Evolutionary conservation across 2,329 filamentous ascomycete species (phyloP).

Genomic region (Metarhizium robertsii): DNA sequence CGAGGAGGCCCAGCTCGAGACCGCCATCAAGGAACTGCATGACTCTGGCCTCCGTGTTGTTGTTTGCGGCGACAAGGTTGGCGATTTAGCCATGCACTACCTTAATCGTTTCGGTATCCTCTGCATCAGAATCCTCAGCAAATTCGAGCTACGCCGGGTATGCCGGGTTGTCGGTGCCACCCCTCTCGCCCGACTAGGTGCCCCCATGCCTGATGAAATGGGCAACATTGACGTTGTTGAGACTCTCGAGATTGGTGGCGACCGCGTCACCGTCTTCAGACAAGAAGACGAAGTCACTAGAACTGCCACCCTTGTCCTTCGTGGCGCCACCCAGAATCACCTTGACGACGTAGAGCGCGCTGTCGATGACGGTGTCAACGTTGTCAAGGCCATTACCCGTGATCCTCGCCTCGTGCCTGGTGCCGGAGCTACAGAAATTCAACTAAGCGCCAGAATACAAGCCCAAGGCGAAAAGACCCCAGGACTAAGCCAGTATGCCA

Average conservation of each 20-base stretch:
- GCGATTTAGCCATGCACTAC: slow-evolving; percentile 94
- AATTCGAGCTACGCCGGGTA: slow-evolving; percentile 90
- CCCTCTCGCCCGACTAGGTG: slow-evolving; percentile 87
- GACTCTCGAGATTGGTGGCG: slow-evolving; percentile 93
- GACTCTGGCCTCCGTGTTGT: slow-evolving; percentile 90
- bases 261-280: slow-evolving; percentile 95
- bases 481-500: slow-evolving; percentile 88
- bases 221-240: slow-evolving; percentile 89
- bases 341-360: slow-evolving; percentile 95
- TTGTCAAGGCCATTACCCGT: slow-evolving; percentile 94
- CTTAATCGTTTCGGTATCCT: slow-evolving; percentile 95
- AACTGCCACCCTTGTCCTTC: slow-evolving; percentile 87
- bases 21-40: slow-evolving; percentile 86
- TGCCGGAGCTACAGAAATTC: slow-evolving; percentile 88
- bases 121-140: slow-evolving; percentile 92
- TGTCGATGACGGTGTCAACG: slow-evolving; percentile 96
- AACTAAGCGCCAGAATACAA: slow-evolving; percentile 86
- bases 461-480: slow-evolving; percentile 86
- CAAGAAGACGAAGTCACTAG: slow-evolving; percentile 90
- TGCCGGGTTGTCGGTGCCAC: slow-evolving; percentile 96
- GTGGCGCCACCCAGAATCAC: slow-evolving; percentile 95
- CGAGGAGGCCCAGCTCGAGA: slow-evolving; percentile 86
- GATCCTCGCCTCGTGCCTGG: slow-evolving; percentile 87
- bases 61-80: slow-evolving; percentile 85
- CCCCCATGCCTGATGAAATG: slow-evolving; percentile 99